phyloP scores from a whole-genome alignment of 805 yeast genomes.

The Pichia cabralensis region DNA sequence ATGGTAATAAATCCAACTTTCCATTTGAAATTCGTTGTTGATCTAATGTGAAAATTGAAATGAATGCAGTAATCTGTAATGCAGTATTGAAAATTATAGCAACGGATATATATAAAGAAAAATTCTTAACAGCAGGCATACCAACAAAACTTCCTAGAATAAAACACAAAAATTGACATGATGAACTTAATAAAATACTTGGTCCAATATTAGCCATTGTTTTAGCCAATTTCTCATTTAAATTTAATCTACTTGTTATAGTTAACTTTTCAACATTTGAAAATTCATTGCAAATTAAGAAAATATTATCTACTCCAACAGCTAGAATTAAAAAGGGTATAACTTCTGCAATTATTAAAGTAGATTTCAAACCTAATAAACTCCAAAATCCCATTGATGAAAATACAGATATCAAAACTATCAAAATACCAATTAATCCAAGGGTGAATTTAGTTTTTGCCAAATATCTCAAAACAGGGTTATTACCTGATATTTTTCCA shows the following conservation, averaged over 20 bases:
- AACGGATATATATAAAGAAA: slow-evolving; percentile 84
- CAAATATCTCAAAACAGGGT: slow-evolving; percentile 16
- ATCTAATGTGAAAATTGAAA: slow-evolving; percentile 61
- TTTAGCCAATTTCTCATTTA: slow-evolving; percentile 50
- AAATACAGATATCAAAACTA: slow-evolving; percentile 71
- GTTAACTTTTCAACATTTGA: slow-evolving; percentile 38
- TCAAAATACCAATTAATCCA: slow-evolving; percentile 76
- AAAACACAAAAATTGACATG: slow-evolving; percentile 74
- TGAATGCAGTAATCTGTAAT: slow-evolving; percentile 74
- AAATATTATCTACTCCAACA: slow-evolving; percentile 89
- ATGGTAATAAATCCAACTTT: slow-evolving; percentile 55
- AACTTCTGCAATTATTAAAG: slow-evolving; percentile 91
- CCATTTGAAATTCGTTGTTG: slow-evolving; percentile 49
- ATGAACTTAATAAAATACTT: slow-evolving; percentile 67
- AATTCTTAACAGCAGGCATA: slow-evolving; percentile 95
- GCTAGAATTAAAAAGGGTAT: slow-evolving; percentile 90
- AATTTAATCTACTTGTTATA: slow-evolving; percentile 27
- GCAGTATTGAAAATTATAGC: slow-evolving; percentile 70
- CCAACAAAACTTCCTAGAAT: slow-evolving; percentile 67
- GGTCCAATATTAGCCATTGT: slow-evolving; percentile 78
- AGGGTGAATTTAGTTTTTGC: slow-evolving; percentile 56
- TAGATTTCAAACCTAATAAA: slow-evolving; percentile 68
- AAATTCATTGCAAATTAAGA: slow-evolving; percentile 73
- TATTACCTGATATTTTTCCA: slow-evolving; percentile 5
- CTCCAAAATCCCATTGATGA: slow-evolving; percentile 80